Percentiles rank a stretch among this genome's conserved stretches.
phyloP scores from a whole-genome alignment of 495 filamentous ascomycete species.

The Aspergillus funiculosus region DNA sequence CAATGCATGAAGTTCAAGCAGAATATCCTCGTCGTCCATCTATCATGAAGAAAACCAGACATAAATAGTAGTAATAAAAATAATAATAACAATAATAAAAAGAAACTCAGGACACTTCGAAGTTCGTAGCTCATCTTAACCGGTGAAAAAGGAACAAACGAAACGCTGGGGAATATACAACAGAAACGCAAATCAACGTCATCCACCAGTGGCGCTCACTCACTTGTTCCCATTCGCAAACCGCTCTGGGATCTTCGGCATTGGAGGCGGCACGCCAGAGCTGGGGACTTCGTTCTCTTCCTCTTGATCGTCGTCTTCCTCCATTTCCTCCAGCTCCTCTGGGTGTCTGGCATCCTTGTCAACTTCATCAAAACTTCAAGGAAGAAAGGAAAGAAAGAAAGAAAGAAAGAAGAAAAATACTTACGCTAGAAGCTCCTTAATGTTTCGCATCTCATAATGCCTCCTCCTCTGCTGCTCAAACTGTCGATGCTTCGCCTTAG shows the following conservation, averaged over 20 bases:
- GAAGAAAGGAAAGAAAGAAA: constrained; percentile 1
- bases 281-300: constrained; percentile 12
- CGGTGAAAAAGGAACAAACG: background rate
- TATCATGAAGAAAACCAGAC: too few relatives aligned
- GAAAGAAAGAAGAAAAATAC: constrained; percentile 19
- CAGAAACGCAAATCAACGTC: background rate
- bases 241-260: constrained; percentile 33
- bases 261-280: constrained; percentile 23
- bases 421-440: constrained; percentile 80
- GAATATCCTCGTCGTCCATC: too few relatives aligned
- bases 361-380: background rate
- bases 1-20: too few relatives aligned
- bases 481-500: constrained; percentile 77
- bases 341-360: constrained; percentile 34
- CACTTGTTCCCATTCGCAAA: constrained; percentile 20
- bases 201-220: background rate
- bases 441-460: constrained; percentile 98
- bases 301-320: constrained; percentile 43
- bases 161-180: constrained; percentile 27
- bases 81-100: too few relatives aligned
- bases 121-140: constrained; percentile 7
- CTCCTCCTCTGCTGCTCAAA: constrained; percentile 89
- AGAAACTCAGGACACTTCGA: too few relatives aligned
- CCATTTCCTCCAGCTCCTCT: constrained; percentile 49
- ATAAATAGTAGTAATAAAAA: too few relatives aligned